phyloP scores from a whole-genome alignment of 768 basidiomycete species.

The Pholiota microspora region DNA sequence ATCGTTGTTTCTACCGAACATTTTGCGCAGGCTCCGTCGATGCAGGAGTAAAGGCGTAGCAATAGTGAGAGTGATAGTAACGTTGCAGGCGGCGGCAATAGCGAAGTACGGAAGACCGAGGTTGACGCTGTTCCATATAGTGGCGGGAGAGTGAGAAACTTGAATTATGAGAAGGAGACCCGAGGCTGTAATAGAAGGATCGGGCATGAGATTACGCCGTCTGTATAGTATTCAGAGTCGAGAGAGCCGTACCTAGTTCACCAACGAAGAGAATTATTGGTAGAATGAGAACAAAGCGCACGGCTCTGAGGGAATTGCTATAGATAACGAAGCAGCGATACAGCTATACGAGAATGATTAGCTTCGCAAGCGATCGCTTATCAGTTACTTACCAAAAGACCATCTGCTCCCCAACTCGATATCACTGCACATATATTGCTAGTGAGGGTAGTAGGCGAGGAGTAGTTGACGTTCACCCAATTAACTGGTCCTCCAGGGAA shows the following conservation, averaged over 20 bases:
- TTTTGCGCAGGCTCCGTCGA: conserved; percentile 3
- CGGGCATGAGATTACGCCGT: too few relatives aligned
- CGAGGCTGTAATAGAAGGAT: background rate
- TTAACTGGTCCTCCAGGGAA: conserved; percentile 8
- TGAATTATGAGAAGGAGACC: conserved; percentile 8
- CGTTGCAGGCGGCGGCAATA: conserved; percentile 7
- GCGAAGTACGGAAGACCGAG: conserved; percentile 5
- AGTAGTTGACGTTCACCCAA: conserved; percentile 9
- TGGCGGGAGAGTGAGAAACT: conserved; percentile 3
- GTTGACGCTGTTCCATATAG: conserved; percentile 8
- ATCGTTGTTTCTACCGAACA: conserved; percentile 1
- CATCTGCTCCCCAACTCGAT: conserved; percentile 11
- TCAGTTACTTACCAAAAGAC: background rate
- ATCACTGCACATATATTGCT: conserved; percentile 8
- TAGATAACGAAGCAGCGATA: conserved; percentile 10
- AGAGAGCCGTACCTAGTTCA: background rate
- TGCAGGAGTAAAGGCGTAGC: conserved; percentile 8
- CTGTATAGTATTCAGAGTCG: background rate
- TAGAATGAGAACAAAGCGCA: conserved; percentile 1
- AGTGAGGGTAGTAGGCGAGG: conserved; percentile 4
- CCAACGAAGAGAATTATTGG: conserved; percentile 7
- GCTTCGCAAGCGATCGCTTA: background rate
- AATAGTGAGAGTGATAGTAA: conserved; percentile 6
- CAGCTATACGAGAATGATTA: background rate
- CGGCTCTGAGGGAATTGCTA: conserved; percentile 2